These are phyloP conservation scores for Albifimbria verrucaria DNA, from an alignment of 2,329 filamentous ascomycete species.

Conservation along the genomic window DNA sequence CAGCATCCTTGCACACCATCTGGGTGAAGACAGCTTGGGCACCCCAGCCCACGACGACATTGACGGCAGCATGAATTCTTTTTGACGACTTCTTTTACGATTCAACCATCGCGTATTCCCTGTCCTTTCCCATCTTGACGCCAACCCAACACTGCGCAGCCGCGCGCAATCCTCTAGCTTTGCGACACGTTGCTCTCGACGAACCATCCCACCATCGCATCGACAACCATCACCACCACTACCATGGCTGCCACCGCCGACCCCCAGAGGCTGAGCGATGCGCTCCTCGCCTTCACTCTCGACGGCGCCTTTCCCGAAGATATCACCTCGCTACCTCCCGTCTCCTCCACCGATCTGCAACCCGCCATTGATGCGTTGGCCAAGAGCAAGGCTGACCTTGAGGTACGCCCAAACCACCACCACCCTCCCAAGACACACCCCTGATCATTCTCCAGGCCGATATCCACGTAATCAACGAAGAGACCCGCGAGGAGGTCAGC, in stretches of 20 bases:
- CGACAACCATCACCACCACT: not conserved
- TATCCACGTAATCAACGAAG: conserved; percentile 72
- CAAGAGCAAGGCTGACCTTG: conserved; percentile 31
- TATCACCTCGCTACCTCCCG: conserved; percentile 30
- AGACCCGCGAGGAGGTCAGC: conserved; percentile 75
- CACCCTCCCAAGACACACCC: not conserved
- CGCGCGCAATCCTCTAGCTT: too few relatives aligned
- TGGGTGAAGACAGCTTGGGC: too few relatives aligned
- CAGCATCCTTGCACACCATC: too few relatives aligned
- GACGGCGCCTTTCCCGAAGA: conserved; percentile 40
- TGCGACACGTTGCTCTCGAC: not conserved
- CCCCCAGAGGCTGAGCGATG: conserved; percentile 32
- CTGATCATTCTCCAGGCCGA: conserved; percentile 41
- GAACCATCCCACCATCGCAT: conserved; percentile 1
- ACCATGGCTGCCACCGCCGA: conserved; percentile 28
- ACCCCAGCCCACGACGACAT: not conserved
- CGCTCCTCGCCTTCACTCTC: conserved; percentile 37
- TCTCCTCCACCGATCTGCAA: conserved; percentile 33
- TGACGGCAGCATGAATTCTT: not conserved
- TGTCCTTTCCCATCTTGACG: too few relatives aligned
- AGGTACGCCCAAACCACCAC: conserved; percentile 26
- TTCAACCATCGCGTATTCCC: not conserved
- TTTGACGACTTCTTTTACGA: not conserved
- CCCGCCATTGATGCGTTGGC: conserved; percentile 37
- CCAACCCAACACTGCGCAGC: too few relatives aligned